These are phyloP conservation scores for Hypsizygus ulmarius DNA, from an alignment of 1,284 basidiomycete species.

Conservation along the genomic window DNA sequence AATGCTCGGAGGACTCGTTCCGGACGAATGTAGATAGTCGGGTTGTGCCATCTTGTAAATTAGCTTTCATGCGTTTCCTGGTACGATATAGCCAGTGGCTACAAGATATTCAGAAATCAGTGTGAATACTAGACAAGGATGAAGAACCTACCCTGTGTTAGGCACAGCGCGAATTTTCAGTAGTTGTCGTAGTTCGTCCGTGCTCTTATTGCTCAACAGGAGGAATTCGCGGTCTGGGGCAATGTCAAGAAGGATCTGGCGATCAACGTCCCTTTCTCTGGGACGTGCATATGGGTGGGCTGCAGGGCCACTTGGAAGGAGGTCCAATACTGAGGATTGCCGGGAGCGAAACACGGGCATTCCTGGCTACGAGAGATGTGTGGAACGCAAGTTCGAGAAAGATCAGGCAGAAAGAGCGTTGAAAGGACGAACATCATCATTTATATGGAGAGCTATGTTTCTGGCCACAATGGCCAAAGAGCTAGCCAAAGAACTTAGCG, in stretches of 20 bases:
- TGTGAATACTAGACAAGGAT: neutral
- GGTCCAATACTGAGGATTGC: neutral
- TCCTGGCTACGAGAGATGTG: no score
- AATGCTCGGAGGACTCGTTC: slow-evolving; percentile 3
- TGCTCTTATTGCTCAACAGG: slow-evolving; percentile 23
- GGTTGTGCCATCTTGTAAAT: slow-evolving; percentile 22
- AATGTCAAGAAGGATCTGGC: slow-evolving; percentile 26
- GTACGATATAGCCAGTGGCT: slow-evolving; percentile 33
- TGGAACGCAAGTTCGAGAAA: no score
- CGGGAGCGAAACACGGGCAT: no score
- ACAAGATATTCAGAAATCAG: neutral
- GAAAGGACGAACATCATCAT: no score
- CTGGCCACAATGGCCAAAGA: no score
- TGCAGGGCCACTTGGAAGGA: slow-evolving; percentile 7
- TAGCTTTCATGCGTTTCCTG: slow-evolving; percentile 22
- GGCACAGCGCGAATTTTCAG: slow-evolving; percentile 28
- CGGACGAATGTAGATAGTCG: slow-evolving; percentile 25
- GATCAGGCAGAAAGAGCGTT: no score
- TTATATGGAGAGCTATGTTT: no score
- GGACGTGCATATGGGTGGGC: slow-evolving; percentile 11
- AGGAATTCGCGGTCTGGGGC: slow-evolving; percentile 35
- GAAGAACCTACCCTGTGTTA: slow-evolving; percentile 21
- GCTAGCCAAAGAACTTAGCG: no score
- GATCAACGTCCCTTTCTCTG: slow-evolving; percentile 28
- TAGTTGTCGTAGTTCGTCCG: slow-evolving; percentile 29